Percentiles rank a stretch among this genome's conserved stretches.
Evolutionary conservation across 768 basidiomycete species (phyloP).

Genomic region (Amanita subjunquillea): DNA sequence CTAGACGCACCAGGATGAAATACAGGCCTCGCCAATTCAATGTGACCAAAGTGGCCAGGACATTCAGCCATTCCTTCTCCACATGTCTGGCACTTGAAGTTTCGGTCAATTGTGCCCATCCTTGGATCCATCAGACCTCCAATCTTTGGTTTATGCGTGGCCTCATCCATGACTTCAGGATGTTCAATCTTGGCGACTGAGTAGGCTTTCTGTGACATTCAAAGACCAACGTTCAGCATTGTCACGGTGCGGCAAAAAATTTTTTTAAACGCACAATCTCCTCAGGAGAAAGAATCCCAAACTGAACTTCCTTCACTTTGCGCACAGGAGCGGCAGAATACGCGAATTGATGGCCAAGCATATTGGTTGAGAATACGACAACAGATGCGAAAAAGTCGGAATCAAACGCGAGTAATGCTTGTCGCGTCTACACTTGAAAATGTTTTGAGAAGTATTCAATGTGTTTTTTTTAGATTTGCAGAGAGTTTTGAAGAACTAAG

Average conservation of each 20-base stretch:
- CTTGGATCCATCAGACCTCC: conserved; percentile 97
- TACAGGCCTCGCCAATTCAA: conserved; percentile 93
- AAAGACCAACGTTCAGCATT: conserved; percentile 9
- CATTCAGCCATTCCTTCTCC: conserved; percentile 99
- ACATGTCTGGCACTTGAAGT: conserved; percentile 99
- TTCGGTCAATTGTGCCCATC: conserved; percentile 95
- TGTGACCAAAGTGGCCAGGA: conserved; percentile 98
- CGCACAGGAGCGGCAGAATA: conserved; percentile 86
- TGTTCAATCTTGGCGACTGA: conserved; percentile 98
- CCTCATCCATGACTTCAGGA: conserved; percentile 97
- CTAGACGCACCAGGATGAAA: conserved; percentile 80
- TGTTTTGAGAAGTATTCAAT: conserved; percentile 12
- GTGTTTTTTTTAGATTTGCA: conserved; percentile 18
- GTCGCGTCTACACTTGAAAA: conserved; percentile 16
- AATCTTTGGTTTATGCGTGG: conserved; percentile 79
- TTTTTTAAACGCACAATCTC: conserved; percentile 82
- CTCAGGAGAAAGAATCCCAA: conserved; percentile 96
- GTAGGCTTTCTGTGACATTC: conserved; percentile 77
- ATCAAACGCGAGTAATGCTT: conserved; percentile 5
- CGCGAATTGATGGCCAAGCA: conserved; percentile 51
- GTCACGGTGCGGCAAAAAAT: conserved; percentile 4
- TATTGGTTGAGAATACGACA: conserved; percentile 24
- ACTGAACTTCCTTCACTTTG: conserved; percentile 96
- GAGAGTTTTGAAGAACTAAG: conserved; percentile 20
- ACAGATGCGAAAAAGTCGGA: conserved; percentile 6